Conservation (phyloP, 78 protist species). For the Pigoraptor vietnamica region DNA sequence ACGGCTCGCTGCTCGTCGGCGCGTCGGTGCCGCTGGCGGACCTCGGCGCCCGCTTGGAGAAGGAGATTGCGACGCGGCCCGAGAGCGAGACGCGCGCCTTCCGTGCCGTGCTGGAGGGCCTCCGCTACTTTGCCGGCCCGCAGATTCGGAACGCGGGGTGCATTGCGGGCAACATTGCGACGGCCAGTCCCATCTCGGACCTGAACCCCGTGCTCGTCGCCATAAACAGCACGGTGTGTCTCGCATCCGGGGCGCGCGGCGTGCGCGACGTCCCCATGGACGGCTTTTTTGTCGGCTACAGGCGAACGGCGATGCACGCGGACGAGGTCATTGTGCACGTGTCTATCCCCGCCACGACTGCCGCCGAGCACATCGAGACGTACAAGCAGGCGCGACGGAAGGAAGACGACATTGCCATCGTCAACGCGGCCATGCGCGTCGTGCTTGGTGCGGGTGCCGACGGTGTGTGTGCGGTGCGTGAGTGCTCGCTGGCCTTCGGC, state of each 20-base stretch:
- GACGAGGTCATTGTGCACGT: constrained; percentile 43
- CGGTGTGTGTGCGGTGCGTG: background rate
- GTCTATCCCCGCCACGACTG: constrained; percentile 41
- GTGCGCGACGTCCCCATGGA: background rate
- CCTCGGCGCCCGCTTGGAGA: constrained; percentile 8
- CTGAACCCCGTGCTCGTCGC: constrained; percentile 75
- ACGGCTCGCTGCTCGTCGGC: background rate
- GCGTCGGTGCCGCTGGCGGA: constrained; percentile 28
- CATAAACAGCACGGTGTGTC: background rate
- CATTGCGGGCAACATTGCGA: constrained; percentile 78
- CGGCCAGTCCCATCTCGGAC: constrained; percentile 85
- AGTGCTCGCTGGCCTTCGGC: constrained; percentile 34
- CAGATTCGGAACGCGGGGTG: constrained; percentile 84
- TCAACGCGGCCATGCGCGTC: constrained; percentile 64
- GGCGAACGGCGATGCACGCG: constrained; percentile 48
- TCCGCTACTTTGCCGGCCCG: constrained; percentile 77
- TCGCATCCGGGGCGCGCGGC: background rate
- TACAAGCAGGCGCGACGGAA: constrained; percentile 73
- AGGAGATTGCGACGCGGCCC: background rate
- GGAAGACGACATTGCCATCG: constrained; percentile 91
- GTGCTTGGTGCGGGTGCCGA: background rate
- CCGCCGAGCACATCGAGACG: constrained; percentile 45
- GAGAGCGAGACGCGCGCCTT: background rate
- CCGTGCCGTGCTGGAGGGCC: constrained; percentile 44
- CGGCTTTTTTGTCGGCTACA: constrained; percentile 36